Evolutionary conservation across 441 rosid species (phyloP).

Genomic region (Pelargonium fulgidum): DNA sequence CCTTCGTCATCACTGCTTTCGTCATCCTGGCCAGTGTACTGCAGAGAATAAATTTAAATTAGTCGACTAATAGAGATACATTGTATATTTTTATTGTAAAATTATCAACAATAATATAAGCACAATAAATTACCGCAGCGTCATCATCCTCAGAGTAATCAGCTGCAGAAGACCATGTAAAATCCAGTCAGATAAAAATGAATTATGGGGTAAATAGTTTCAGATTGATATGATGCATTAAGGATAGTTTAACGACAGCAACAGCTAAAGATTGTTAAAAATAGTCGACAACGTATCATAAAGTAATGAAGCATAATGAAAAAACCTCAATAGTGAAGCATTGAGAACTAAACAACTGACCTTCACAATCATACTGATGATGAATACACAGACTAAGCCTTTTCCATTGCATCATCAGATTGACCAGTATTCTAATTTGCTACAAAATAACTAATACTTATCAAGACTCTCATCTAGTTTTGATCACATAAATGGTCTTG

Average conservation of each 20-base stretch:
- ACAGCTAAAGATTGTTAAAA: not conserved
- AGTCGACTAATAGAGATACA: constrained; percentile 7
- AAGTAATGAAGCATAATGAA: not conserved
- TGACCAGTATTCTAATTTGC: not conserved
- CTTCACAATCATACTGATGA: not conserved
- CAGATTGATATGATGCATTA: too few relatives aligned
- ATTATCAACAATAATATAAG: not conserved
- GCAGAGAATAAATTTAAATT: constrained; percentile 22
- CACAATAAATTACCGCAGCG: constrained; percentile 34
- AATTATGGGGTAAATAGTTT: not conserved
- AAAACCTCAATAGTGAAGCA: not conserved
- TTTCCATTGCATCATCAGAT: not conserved
- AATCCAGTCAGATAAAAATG: constrained; percentile 19
- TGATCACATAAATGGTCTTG: not conserved
- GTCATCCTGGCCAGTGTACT: constrained; percentile 48
- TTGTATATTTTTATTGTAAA: not conserved
- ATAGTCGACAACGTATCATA: not conserved
- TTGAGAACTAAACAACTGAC: not conserved
- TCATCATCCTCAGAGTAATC: constrained; percentile 52
- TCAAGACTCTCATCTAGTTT: not conserved
- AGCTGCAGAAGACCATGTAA: constrained; percentile 44
- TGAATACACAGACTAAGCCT: not conserved
- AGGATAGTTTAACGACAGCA: not conserved
- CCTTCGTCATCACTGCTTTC: constrained; percentile 82
- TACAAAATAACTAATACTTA: not conserved